These are phyloP conservation scores for Raphidocelis subcapitata DNA, from an alignment of 139 green algal genomes.

Conservation along the genomic window DNA sequence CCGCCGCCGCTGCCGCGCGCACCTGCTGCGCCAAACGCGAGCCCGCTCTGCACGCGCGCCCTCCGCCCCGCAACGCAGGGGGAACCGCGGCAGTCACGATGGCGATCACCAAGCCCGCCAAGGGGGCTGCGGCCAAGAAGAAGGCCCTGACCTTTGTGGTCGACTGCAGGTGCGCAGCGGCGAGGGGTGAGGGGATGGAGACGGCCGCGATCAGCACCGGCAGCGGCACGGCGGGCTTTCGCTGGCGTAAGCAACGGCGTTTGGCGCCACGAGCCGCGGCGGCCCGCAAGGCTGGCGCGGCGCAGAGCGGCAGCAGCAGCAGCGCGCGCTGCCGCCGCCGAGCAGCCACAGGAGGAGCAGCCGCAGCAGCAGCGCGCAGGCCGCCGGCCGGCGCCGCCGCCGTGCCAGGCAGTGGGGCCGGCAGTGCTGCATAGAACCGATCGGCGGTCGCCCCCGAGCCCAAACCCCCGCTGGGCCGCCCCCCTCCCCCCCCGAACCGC, in stretches of 20 bases:
- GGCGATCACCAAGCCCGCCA: conserved; percentile 19
- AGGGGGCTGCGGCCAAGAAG: conserved; percentile 68
- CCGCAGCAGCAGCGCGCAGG: no score
- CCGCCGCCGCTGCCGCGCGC: no score
- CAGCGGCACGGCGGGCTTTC: no score
- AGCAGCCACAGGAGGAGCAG: no score
- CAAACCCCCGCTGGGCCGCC: not conserved
- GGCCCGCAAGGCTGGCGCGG: not conserved
- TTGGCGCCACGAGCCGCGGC: not conserved
- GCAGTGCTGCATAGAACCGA: no score
- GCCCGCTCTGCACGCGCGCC: no score
- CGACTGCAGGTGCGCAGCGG: conserved; percentile 90
- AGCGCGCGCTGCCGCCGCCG: no score
- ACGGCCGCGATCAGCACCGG: not conserved
- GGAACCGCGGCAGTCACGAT: conserved; percentile 25
- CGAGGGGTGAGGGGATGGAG: conserved; percentile 11
- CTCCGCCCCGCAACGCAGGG: no score
- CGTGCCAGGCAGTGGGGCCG: no score
- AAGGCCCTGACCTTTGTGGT: conserved; percentile 80
- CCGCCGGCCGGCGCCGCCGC: no score
- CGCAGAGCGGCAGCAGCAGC: no score
- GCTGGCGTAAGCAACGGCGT: not conserved
- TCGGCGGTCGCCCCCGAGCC: not conserved
- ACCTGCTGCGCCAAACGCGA: no score
- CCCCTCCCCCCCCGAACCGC: not conserved